Evolutionary conservation across 163 green algal genomes (phyloP), one percentile per base, ranked within the genome.

Genomic region (Coccomyxa subellipsoidea): DNA sequence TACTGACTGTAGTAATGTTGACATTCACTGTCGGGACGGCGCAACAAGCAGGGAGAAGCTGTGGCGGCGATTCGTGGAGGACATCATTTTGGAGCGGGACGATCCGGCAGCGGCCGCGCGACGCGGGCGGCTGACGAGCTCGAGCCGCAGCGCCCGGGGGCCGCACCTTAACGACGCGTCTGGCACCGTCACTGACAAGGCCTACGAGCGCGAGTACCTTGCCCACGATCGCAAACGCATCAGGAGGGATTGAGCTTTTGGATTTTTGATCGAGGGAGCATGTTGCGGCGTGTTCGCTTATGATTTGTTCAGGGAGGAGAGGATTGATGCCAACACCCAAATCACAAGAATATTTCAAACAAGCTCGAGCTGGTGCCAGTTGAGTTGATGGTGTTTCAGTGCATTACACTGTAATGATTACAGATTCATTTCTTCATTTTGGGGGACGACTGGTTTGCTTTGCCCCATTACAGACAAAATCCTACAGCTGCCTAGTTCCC

Each of bases 191-290:
- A 76, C 59, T 69, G 87, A 91, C 84, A 82, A 80, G 53, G 87
- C 85, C 0, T 89, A 90, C 38, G 27, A 82, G 72, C 59, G 84
- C 25, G 85, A 90, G 35, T 89, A 91, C 69, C n/a, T 88, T 37
- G 71, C 81, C 36, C 73, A 73, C 3, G 85, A 89, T 32, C 80
- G 81, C 38, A 91, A 91, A 70, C 83, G 87, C 18, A 59, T 80
- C 9, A 76, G 79, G 32, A 84, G 78, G 10, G 80, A 85, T 4
- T 87, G 47, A 84, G n/a, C n/a, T n/a, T n/a, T n/a, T n/a, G n/a
- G n/a, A n/a, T n/a, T n/a, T n/a, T n/a, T n/a, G n/a, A n/a, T n/a
- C n/a, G n/a, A n/a, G n/a, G n/a, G n/a, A n/a, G n/a, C n/a, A n/a
- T n/a, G n/a, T n/a, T n/a, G n/a, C n/a, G n/a, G n/a, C n/a, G n/a